Evolutionary conservation across 257 asterid species (phyloP), one percentile per base, ranked within the genome.

Genomic region (Osmanthus fragrans): DNA sequence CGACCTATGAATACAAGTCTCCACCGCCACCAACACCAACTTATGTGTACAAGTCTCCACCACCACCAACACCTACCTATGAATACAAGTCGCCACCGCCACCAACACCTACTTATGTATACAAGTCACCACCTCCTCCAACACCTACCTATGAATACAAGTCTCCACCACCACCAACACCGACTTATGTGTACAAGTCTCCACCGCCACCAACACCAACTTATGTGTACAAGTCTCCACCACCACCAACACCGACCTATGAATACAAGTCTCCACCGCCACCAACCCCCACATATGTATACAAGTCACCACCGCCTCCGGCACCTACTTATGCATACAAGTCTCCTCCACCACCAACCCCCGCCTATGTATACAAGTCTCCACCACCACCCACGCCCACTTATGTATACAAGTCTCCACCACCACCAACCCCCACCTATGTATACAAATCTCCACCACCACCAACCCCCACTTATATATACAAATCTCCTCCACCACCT

Each of bases 11-110:
- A 66, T 71, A 78, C 32, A 19, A 78, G 25, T 34, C 74, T 37
- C 74, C 74, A 1, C 51, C 51, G 0, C 29, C 74, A 0, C 29
- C 74, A 5, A 32, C 82, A 75, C n/a, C 63, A 27, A 10, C 74
- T 45, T 3, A 51, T 69, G 1, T 72, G 63, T 78, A 72, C 70
- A 30, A 0, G 13, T 78, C 82, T 1, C 70, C 82, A 5, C 78
- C 78, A 7, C 74, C 78, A 23, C 82, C 78, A 1, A 2, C 64
- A 7, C 30, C 56, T 1, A 47, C 19, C 0, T 70, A 77, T 54
- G 40, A 21, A 49, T 77, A 77, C 66, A 77, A 77, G n/a, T 74
- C 82, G 30, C 77, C 45, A 2, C 65, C 81, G 0, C 71, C 81
- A 0, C 18, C 29, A 4, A 36, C 69, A 0, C 77, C 60, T 36